phyloP scores from a whole-genome alignment of 495 filamentous ascomycete genomes.

The Podospora bellae-mahoneyi region DNA sequence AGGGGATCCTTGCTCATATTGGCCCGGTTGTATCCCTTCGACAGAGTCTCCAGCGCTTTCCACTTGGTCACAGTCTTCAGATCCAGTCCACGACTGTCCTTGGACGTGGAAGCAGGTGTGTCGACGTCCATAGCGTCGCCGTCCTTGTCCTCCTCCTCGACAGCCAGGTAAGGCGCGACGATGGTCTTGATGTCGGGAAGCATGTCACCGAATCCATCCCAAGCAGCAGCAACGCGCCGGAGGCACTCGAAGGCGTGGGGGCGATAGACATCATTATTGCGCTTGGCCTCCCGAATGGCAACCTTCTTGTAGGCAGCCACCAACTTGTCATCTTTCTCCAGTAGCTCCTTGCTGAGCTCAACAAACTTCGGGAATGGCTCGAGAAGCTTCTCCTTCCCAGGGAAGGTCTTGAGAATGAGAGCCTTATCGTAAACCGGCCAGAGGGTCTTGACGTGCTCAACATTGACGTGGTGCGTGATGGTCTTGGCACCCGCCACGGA shows the following conservation, averaged over 20 bases:
- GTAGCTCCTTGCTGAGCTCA: slow-evolving; percentile 56
- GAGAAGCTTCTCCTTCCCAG: slow-evolving; percentile 88
- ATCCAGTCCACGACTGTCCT: slow-evolving; percentile 30
- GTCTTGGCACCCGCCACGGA: slow-evolving; percentile 49
- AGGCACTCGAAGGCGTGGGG: slow-evolving; percentile 70
- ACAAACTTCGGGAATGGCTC: slow-evolving; percentile 77
- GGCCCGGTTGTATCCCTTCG: slow-evolving; percentile 42
- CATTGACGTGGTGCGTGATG: slow-evolving; percentile 49
- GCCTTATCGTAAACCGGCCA: slow-evolving; percentile 83
- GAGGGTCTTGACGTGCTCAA: slow-evolving; percentile 56
- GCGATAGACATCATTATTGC: slow-evolving; percentile 77
- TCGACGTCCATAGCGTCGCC: slow-evolving; percentile 64
- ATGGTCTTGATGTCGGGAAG: slow-evolving; percentile 64
- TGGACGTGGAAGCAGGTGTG: slow-evolving; percentile 19
- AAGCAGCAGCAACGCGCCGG: slow-evolving; percentile 63
- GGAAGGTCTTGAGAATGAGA: slow-evolving; percentile 83
- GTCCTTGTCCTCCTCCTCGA: slow-evolving; percentile 49
- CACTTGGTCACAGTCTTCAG: slow-evolving; percentile 35
- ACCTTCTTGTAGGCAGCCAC: slow-evolving; percentile 55
- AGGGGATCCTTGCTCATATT: slow-evolving; percentile 34
- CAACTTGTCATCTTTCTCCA: slow-evolving; percentile 49
- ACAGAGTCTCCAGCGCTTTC: slow-evolving; percentile 40
- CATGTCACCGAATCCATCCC: slow-evolving; percentile 59
- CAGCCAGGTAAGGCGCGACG: slow-evolving; percentile 55
- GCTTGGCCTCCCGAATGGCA: slow-evolving; percentile 80